A percentile compares a stretch with the other conserved stretches of the same genome.
These are phyloP conservation scores for Pythium pyrilobum DNA, from an alignment of 352 stramenopile genomes.

Conservation along the genomic window DNA sequence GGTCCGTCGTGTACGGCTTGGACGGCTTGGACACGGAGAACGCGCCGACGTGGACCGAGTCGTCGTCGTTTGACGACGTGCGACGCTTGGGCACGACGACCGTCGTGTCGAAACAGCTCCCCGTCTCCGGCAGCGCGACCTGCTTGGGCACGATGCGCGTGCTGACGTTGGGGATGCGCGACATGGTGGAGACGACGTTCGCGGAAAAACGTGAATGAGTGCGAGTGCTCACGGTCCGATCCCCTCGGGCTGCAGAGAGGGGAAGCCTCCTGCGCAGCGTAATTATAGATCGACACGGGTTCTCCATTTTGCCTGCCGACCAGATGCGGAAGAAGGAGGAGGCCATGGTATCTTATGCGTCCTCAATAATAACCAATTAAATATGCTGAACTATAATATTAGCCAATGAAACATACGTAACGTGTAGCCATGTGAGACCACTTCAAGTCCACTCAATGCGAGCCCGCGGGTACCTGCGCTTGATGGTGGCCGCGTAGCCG, in stretches of 20 bases:
- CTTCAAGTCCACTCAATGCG: conserved; percentile 64
- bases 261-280: no score
- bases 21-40: conserved; percentile 91
- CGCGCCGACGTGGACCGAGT: conserved; percentile 58
- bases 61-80: conserved; percentile 55
- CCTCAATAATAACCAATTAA: neutral
- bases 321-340: neutral
- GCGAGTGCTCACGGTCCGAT: no score
- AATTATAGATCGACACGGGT: neutral
- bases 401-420: neutral
- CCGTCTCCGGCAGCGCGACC: conserved; percentile 81
- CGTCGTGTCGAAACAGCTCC: conserved; percentile 94
- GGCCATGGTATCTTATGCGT: neutral
- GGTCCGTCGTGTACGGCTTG: conserved; percentile 74
- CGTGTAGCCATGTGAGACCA: neutral
- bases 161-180: conserved; percentile 77
- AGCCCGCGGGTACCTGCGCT: conserved; percentile 55
- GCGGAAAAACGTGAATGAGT: conserved; percentile 17
- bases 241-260: no score
- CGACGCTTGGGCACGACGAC: conserved; percentile 56
- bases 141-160: conserved; percentile 78
- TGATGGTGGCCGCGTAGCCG: conserved; percentile 54
- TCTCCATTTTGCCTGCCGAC: neutral
- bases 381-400: neutral
- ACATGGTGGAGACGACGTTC: conserved; percentile 31